phyloP scores from a whole-genome alignment of 257 asterid genomes.

The Plectranthus barbatus region DNA sequence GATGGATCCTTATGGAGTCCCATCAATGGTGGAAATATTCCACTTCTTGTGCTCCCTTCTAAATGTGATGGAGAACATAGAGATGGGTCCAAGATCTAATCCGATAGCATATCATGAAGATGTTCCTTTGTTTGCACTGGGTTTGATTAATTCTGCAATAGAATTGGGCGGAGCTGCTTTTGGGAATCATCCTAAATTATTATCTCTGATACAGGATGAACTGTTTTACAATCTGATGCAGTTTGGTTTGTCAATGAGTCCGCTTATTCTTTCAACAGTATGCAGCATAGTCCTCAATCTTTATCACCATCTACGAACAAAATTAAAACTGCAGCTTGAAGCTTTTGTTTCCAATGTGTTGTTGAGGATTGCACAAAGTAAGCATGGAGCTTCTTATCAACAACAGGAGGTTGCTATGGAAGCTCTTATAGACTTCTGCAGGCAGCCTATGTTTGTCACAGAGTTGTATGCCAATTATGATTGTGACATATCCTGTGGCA shows the following conservation, averaged over 20 bases:
- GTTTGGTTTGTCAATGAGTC: slow-evolving; percentile 92
- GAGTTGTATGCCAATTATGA: slow-evolving; percentile 91
- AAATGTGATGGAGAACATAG: slow-evolving; percentile 71
- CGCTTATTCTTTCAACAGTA: slow-evolving; percentile 88
- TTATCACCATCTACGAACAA: slow-evolving; percentile 77
- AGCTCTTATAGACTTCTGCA: slow-evolving; percentile 85
- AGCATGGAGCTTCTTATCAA: slow-evolving; percentile 84
- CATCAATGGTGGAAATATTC: slow-evolving; percentile 89
- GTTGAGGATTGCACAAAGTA: slow-evolving; percentile 74
- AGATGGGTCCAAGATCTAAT: slow-evolving; percentile 58
- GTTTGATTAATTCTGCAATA: slow-evolving; percentile 80
- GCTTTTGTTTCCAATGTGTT: slow-evolving; percentile 73
- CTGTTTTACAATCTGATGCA: slow-evolving; percentile 75
- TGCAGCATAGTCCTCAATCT: slow-evolving; percentile 90
- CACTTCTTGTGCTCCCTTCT: slow-evolving; percentile 85
- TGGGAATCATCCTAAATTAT: slow-evolving; percentile 61
- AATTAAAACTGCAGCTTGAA: slow-evolving; percentile 81
- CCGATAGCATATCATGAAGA: slow-evolving; percentile 90
- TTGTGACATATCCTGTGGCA: slow-evolving; percentile 76
- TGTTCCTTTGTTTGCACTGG: slow-evolving; percentile 90
- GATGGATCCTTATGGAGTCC: slow-evolving; percentile 85
- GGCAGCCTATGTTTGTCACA: slow-evolving; percentile 71
- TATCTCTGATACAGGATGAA: slow-evolving; percentile 81
- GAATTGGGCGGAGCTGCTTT: slow-evolving; percentile 83
- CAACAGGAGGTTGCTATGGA: slow-evolving; percentile 98